Evolutionary conservation across 2,329 filamentous ascomycete genomes (phyloP), one percentile per base, ranked within the genome.

Genomic region (Diplocarpon mali): DNA sequence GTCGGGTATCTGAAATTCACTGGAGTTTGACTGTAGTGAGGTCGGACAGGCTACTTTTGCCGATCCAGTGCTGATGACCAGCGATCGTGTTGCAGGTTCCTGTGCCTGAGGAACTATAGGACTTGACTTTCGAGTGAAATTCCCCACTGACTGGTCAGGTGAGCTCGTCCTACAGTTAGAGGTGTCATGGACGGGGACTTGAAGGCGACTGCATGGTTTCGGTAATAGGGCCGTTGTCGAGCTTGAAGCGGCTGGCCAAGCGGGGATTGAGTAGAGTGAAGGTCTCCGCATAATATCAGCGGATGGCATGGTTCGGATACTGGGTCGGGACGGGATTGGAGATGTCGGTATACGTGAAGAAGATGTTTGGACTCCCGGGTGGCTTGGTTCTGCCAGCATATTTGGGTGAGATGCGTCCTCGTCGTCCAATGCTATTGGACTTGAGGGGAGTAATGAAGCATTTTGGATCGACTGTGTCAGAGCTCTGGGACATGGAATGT

Each of bases 221-320:
- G 16, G 15, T 24, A 34, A 20, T 11, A 13, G 12, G 30, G 34
- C 2, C 1, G 11, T n/a, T 3, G 16, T 20, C 16, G 24, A n/a
- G n/a, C 28, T 15, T 41, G 29, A 30, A 15, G 43, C 8, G 4
- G 36, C 20, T 16, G 46, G 37, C 56, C 56, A 58, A 9, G 48
- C 35, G 27, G 57, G 56, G 32, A 59, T 52, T 5, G 38, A 46
- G 30, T 59, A 59, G 5, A 59, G 45, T 8, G 57, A 58, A n/a
- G 56, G 56, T 17, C 45, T 54, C 17, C 57, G 49, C n/a, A 52
- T 24, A 11, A 59, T 35, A 42, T 59, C 55, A 40, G 47, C 17
- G 11, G 38, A 40, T 27, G 17, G 38, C 17, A 28, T n/a, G 17
- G 35, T 10, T 20, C 27, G 32, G 30, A 10, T 40, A 31, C 36